Percentiles rank a stretch among this genome's conserved stretches.
These are phyloP conservation scores for Claviceps fusiformis DNA, from an alignment of 2,329 filamentous ascomycete species.

Conservation along the genomic window DNA sequence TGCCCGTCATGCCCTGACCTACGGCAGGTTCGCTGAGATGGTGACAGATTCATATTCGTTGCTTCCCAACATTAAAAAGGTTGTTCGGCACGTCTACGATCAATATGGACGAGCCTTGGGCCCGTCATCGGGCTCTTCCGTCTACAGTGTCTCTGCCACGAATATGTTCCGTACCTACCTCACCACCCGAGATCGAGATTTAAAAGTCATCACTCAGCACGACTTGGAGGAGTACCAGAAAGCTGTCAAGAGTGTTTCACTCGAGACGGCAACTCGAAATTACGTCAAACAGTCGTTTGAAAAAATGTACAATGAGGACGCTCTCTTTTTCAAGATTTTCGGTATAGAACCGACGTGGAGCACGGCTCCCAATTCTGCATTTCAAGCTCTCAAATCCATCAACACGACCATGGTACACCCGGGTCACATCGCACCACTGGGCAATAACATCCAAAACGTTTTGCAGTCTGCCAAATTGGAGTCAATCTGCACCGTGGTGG, in stretches of 20 bases:
- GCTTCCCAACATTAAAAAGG: slow-evolving; percentile 40
- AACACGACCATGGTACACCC: slow-evolving; percentile 39
- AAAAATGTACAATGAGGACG: slow-evolving; percentile 40
- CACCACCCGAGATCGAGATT: slow-evolving; percentile 37
- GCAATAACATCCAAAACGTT: slow-evolving; percentile 33
- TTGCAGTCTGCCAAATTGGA: slow-evolving; percentile 34
- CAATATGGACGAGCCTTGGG: slow-evolving; percentile 32
- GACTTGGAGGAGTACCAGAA: slow-evolving; percentile 41
- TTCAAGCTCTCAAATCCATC: slow-evolving; percentile 33
- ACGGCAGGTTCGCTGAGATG: slow-evolving; percentile 46
- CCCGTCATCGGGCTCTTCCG: slow-evolving; percentile 30
- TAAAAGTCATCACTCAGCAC: slow-evolving; percentile 37
- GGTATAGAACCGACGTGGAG: slow-evolving; percentile 40
- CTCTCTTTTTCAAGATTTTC: slow-evolving; percentile 41
- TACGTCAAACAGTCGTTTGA: slow-evolving; percentile 48
- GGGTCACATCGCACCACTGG: slow-evolving; percentile 39
- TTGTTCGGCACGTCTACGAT: slow-evolving; percentile 38
- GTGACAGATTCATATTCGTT: slow-evolving; percentile 42
- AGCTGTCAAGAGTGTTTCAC: slow-evolving; percentile 33
- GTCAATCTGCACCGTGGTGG: slow-evolving; percentile 40
- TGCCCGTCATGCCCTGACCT: slow-evolving; percentile 44
- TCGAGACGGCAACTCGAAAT: slow-evolving; percentile 43
- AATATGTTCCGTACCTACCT: slow-evolving; percentile 42
- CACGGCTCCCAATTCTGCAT: slow-evolving; percentile 34
- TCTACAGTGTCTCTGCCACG: slow-evolving; percentile 39